Base-by-base conservation (phyloP, 1,139 yeast genomes). In the Meyerozyma sp. region DNA sequence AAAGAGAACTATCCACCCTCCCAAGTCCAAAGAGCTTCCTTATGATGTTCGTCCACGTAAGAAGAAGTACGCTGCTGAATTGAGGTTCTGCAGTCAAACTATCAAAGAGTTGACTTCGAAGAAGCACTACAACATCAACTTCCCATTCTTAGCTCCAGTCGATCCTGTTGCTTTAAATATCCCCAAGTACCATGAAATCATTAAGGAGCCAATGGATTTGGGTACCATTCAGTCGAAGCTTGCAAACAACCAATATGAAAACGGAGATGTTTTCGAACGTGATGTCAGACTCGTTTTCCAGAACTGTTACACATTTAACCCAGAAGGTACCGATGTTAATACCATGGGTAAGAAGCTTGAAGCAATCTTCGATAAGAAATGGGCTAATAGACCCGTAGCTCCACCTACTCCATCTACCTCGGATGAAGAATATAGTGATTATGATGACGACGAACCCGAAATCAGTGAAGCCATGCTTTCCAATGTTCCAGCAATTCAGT, bases 1-100 rank as follows among this genome's bases (percentile, higher is more conserved):
- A 38, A 91, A 91, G 67, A 81, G 99, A 54, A 95, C 90, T 55
- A 89, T 93, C 41, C 97, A 91, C 59, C 98, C 98, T 3, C 98
- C 98, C 43, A 85, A 87, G 58, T 87, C 96, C 14, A 89, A 89
- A 60, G 98, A 93, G 61, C 79, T 91, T 61, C 95, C 96, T 3
- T 89, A 89, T 57, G 96, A 89, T 58, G 79, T 79, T 36, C 81
- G 94, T 60, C 98, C 98, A 40, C 80, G 95, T 51, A 87, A 89
- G 65, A 91, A 93, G 77, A 93, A 89, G 71, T 83, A 75, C 62
- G 95, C 94, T 39, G 85, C 93, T 11, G 98, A 93, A 63, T 77
- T 93, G 58, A 77, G 93, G 57, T 94, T 84, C 65, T 88, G 96
- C 59, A 85, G 81, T 53, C 87, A 81, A 59, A 81, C 93, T 4